phyloP scores from a whole-genome alignment of 768 basidiomycete species.

The Boletus edulis region DNA sequence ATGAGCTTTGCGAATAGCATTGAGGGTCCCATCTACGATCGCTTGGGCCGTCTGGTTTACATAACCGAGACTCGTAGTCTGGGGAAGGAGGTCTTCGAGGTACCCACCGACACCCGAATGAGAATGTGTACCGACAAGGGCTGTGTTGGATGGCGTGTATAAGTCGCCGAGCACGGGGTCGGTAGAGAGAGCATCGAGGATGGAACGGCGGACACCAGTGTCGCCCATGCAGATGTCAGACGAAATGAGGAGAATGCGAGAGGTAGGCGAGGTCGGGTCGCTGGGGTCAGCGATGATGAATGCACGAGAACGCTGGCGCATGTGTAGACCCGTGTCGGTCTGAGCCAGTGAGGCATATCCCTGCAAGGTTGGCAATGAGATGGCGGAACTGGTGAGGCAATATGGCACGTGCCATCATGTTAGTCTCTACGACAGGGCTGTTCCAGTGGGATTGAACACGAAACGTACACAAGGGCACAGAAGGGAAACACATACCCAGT shows the following conservation, averaged over 20 bases:
- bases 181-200: constrained; percentile 55
- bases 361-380: constrained; percentile 29
- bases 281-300: constrained; percentile 62
- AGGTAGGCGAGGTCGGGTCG: constrained; percentile 37
- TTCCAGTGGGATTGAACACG: neutral
- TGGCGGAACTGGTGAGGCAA: neutral
- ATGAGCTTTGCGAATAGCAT: constrained; percentile 68
- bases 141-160: constrained; percentile 70
- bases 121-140: constrained; percentile 71
- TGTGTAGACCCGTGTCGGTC: constrained; percentile 71
- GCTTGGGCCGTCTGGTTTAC: constrained; percentile 70
- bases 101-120: constrained; percentile 81
- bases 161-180: constrained; percentile 52
- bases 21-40: constrained; percentile 66
- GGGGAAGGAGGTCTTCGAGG: constrained; percentile 74
- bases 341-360: constrained; percentile 68
- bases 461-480: neutral
- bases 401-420: constrained; percentile 61
- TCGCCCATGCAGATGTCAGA: constrained; percentile 87
- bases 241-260: constrained; percentile 73
- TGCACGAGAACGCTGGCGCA: constrained; percentile 76
- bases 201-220: constrained; percentile 66
- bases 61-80: constrained; percentile 72
- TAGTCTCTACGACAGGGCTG: constrained; percentile 78
- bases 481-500: constrained; percentile 51